Evolutionary conservation across 805 yeast genomes (phyloP), one percentile per base, ranked within the genome.

Genomic region (Candida maesae): DNA sequence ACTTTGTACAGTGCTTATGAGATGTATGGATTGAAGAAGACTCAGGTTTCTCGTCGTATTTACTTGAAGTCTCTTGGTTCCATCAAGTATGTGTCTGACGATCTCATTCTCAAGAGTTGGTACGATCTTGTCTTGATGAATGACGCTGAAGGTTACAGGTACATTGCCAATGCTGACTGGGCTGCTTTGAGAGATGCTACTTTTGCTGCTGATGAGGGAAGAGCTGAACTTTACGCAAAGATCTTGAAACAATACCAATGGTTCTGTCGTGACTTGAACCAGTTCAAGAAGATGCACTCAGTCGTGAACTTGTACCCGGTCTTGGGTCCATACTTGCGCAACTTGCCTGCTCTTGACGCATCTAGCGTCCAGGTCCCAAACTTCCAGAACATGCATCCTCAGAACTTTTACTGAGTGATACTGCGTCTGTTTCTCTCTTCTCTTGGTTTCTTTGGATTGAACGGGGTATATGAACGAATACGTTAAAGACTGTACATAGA

Each of bases 91-190:
- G 75, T 74, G 30, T 66, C 75, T 24, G 62, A 74, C 34, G 64
- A 63, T 8, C 82, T 77, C 42, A 81, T 87, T 45, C 60, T 78
- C 46, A 54, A 60, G 24, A 69, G 70, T 47, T 81, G 87, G 88
- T 66, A 69, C 44, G 71, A 74, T 35, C 62, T 74, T 34, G 61
- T 80, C 30, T 35, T 47, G 29, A 71, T 76, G 48, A 79, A 81
- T 44, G 74, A 72, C 25, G 63, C 61, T 34, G 71, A 68, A 37
- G 78, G 79, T 10, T 76, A 74, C 62, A 64, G 61, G 29, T 82
- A 79, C 56, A 79, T 84, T 51, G 89, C 91, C 6, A 79, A 78
- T 58, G 91, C 93, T 10, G 91, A 84, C 63, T 84, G 91, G 91
- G 82, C 86, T 29, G 84, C 91, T 3, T 61, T 85, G 43, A 77